Conservation (phyloP, 495 filamentous ascomycete genomes). For the Podospora anserina region DNA sequence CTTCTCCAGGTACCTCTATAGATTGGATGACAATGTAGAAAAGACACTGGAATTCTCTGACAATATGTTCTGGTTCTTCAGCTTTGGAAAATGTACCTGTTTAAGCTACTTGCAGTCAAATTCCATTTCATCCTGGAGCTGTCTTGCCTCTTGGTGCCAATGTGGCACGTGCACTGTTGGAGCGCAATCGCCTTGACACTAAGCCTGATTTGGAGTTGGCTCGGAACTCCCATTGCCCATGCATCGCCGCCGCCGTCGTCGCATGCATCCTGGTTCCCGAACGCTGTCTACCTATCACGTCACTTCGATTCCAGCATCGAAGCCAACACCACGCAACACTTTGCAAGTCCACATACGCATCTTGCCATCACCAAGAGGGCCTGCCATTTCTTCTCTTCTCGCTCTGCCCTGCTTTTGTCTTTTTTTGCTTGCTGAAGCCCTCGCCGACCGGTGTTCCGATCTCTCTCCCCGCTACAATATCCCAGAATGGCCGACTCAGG, state of each 20-base stretch:
- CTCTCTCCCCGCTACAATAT: slow-evolving; percentile 1
- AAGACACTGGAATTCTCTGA: too few species aligned
- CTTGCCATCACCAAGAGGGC: background rate
- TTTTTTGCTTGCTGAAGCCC: background rate
- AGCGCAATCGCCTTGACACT: slow-evolving; percentile 5
- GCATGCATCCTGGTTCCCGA: slow-evolving; percentile 25
- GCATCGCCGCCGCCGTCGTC: slow-evolving; percentile 18
- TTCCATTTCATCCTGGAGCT: background rate
- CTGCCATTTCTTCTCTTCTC: background rate
- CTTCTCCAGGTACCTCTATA: too few species aligned
- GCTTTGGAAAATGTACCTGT: background rate
- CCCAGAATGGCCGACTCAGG: slow-evolving; percentile 48
- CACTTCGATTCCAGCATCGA: slow-evolving; percentile 20
- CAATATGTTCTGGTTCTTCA: background rate
- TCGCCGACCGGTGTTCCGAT: background rate
- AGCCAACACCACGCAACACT: slow-evolving; percentile 10
- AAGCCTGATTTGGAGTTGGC: slow-evolving; percentile 12
- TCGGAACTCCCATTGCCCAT: slow-evolving; percentile 10
- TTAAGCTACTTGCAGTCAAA: background rate
- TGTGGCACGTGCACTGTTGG: slow-evolving; percentile 21
- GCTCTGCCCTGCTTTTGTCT: background rate
- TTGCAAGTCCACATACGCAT: background rate
- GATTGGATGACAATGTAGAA: too few species aligned
- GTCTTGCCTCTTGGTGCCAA: background rate
- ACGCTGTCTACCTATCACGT: slow-evolving; percentile 33